Evolutionary conservation across 371 early-diverging fungal genomes (phyloP).

Genomic region (Nematocida sp.): DNA sequence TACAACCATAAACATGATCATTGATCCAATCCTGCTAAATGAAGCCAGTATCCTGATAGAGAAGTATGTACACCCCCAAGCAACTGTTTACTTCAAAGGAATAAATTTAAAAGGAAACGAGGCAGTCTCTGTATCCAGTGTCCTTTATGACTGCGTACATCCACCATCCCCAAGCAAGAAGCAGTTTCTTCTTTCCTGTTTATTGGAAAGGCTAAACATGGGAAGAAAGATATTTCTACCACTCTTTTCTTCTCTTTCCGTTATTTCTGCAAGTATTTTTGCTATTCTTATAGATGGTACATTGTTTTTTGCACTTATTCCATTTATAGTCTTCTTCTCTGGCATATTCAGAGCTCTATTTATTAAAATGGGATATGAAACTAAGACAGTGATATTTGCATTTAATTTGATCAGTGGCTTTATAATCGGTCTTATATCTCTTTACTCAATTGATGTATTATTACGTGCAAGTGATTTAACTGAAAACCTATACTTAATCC

Average conservation of each 20-base stretch:
- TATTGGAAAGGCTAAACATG: not conserved
- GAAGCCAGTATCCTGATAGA: not conserved
- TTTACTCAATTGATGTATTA: not conserved
- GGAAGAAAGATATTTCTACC: not conserved
- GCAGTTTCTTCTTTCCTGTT: not conserved
- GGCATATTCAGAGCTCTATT: not conserved
- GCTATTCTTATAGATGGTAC: not conserved
- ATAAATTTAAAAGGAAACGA: not conserved
- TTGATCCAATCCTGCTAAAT: not conserved
- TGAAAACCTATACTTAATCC: not conserved
- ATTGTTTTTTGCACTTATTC: constrained; percentile 8
- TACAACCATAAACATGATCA: not conserved
- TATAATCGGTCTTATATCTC: not conserved
- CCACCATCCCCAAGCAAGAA: not conserved
- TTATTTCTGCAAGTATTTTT: not conserved
- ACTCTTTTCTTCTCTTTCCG: not conserved
- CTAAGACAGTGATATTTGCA: not conserved
- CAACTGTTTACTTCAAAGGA: not conserved
- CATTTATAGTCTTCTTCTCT: not conserved
- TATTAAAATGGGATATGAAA: not conserved
- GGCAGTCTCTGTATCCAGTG: too few species aligned
- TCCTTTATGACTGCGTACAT: not conserved
- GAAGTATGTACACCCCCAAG: not conserved
- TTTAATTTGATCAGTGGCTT: not conserved
- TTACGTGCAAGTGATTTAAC: constrained; percentile 8